Base-by-base conservation (phyloP, 805 yeast genomes). In the Suhomyces emberorum region DNA sequence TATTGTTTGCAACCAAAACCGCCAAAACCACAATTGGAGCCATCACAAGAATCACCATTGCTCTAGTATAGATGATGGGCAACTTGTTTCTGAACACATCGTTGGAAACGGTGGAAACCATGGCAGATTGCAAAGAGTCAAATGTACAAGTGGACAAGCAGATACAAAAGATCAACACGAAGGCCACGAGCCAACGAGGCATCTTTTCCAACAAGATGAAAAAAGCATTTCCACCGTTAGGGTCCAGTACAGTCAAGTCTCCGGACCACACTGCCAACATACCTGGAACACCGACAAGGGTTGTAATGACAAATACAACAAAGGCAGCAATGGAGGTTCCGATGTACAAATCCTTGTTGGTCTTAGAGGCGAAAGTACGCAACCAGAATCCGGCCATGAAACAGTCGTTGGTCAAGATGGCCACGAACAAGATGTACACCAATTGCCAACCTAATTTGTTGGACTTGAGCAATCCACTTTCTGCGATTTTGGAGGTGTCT, bases 381-480 rank as follows among this genome's bases (percentile, higher is more conserved):
- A 89, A 65, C 98, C 98, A 89, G 58, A 89, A 88, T 0, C 96
- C 96, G 21, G 95, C 76, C 72, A 89, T 65, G 61, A 89, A 89
- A 55, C 89, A 78, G 55, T 88, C 96, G 52, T 89, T 89, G 22
- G 96, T 85, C 38, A 88, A 74, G 53, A 89, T 84, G 18, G 97
- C 96, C 21, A 89, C 82, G 6, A 82, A 75, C 46, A 89, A 68
- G 44, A 89, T 88, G 56, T 88, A 89, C 22, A 89, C 57, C 45
- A 89, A 72, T 69, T 88, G 93, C 95, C 96, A 88, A 12, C 96
- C 95, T 26, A 88, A 68, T 46, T 75, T 76, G 52, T 79, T 82
- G 2, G 80, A 75, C 25, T 78, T 73, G 40, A 85, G 62, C 46
- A 88, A 61, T 3, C 83, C 81, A 7, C 81, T 70, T 4, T 83